Percentiles rank a stretch among this genome's conserved stretches.
These are phyloP conservation scores for Phialophora tarda DNA, from an alignment of 2,329 filamentous ascomycete species.

Conservation along the genomic window DNA sequence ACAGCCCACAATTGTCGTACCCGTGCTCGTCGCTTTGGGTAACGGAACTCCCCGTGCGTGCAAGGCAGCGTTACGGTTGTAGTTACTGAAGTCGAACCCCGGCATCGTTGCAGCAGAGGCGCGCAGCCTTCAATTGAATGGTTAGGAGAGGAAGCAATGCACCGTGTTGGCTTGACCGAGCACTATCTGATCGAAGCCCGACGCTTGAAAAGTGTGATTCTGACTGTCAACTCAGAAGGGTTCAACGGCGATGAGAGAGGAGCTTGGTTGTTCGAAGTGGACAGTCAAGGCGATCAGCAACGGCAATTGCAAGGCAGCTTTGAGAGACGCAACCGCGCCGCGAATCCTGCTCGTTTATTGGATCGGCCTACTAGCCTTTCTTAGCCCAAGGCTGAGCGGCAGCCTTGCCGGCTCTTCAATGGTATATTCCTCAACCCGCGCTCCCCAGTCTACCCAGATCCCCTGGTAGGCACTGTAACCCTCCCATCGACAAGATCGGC, in stretches of 20 bases:
- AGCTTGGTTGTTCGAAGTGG: neutral
- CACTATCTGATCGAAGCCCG: neutral
- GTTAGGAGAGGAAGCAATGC: neutral
- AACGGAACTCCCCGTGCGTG: constrained; percentile 92
- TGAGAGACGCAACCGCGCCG: constrained; percentile 5
- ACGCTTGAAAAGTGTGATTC: neutral
- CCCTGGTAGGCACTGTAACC: neutral
- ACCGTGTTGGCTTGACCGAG: neutral
- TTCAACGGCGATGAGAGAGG: neutral
- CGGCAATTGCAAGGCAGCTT: constrained; percentile 19
- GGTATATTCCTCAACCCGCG: neutral
- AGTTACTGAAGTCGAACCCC: constrained; percentile 99
- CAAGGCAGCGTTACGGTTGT: constrained; percentile 97
- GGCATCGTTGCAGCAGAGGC: constrained; percentile 65
- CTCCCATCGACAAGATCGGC: neutral
- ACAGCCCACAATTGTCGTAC: constrained; percentile 98
- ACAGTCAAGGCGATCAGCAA: neutral
- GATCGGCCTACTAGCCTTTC: constrained; percentile 5
- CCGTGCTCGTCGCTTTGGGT: constrained; percentile 96
- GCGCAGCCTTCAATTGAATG: constrained; percentile 16
- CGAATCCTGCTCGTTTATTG: neutral
- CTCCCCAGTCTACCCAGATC: neutral
- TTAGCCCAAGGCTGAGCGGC: neutral
- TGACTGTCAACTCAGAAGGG: neutral
- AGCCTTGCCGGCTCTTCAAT: constrained; percentile 1